phyloP scores from a whole-genome alignment of 1,139 yeast species.

The Magnusiomyces sp. region DNA sequence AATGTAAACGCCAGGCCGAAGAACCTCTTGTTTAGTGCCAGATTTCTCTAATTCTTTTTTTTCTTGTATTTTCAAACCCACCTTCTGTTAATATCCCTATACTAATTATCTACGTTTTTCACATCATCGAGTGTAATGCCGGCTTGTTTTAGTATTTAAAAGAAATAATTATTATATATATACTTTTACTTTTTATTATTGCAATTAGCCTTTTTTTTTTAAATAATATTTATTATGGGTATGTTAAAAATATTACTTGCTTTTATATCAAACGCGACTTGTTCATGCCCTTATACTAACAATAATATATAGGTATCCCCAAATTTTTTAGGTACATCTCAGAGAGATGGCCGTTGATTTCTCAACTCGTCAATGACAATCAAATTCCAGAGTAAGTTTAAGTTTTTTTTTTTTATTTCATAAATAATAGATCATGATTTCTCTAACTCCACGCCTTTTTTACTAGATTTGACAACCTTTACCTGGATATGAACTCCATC shows the following conservation, averaged over 20 bases:
- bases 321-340: conserved; percentile 94
- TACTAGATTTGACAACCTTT: conserved; percentile 68
- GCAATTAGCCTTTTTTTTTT: too few relatives aligned
- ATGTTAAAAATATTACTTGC: neutral
- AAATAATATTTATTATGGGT: neutral
- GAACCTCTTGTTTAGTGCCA: too few relatives aligned
- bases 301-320: conserved; percentile 60
- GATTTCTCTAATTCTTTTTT: too few relatives aligned
- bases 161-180: too few relatives aligned
- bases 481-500: conserved; percentile 96
- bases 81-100: too few relatives aligned
- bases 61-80: too few relatives aligned
- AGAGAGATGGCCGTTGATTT: conserved; percentile 97
- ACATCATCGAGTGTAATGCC: too few relatives aligned
- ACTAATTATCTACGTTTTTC: too few relatives aligned
- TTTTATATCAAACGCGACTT: neutral
- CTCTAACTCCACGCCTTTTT: neutral
- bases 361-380: conserved; percentile 75
- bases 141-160: too few relatives aligned
- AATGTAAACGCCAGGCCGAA: too few relatives aligned
- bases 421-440: neutral
- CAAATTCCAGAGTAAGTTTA: conserved; percentile 66
- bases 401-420: neutral
- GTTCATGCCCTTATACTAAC: too few relatives aligned
- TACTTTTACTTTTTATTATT: too few relatives aligned